Percentiles rank a stretch among this genome's conserved stretches.
Evolutionary conservation across 179 eudicot species (phyloP).

Genomic region (Beta macrorhiza): DNA sequence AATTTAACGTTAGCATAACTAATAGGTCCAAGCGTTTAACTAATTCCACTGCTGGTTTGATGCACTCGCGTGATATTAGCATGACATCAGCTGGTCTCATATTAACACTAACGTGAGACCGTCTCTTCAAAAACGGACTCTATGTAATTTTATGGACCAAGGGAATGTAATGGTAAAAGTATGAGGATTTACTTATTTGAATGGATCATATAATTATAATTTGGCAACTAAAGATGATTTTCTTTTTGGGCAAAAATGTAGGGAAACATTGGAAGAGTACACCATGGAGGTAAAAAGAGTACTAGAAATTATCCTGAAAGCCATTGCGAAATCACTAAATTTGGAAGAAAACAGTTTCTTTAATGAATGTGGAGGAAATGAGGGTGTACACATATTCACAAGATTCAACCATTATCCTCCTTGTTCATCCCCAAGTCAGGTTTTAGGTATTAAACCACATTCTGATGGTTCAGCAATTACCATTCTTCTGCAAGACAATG

Average conservation of each 20-base stretch:
- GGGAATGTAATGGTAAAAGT: too few species aligned
- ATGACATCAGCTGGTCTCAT: too few species aligned
- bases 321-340: constrained; percentile 44
- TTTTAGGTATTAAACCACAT: constrained; percentile 56
- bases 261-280: constrained; percentile 34
- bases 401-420: constrained; percentile 55
- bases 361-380: constrained; percentile 38
- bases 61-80: too few species aligned
- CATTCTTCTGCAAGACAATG: constrained; percentile 49
- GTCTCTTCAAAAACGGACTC: too few species aligned
- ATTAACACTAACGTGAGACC: too few species aligned
- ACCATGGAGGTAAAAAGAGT: constrained; percentile 29
- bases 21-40: too few species aligned
- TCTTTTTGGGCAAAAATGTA: background rate
- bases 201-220: background rate
- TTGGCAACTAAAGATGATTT: background rate
- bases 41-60: too few species aligned
- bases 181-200: background rate
- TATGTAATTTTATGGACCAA: too few species aligned
- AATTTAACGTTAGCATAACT: too few species aligned
- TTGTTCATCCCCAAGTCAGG: constrained; percentile 45
- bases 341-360: constrained; percentile 43
- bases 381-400: constrained; percentile 24
- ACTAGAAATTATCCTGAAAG: constrained; percentile 32
- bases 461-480: constrained; percentile 50